phyloP scores from a whole-genome alignment of 139 green algal species.

The Picochlorum sp. region DNA sequence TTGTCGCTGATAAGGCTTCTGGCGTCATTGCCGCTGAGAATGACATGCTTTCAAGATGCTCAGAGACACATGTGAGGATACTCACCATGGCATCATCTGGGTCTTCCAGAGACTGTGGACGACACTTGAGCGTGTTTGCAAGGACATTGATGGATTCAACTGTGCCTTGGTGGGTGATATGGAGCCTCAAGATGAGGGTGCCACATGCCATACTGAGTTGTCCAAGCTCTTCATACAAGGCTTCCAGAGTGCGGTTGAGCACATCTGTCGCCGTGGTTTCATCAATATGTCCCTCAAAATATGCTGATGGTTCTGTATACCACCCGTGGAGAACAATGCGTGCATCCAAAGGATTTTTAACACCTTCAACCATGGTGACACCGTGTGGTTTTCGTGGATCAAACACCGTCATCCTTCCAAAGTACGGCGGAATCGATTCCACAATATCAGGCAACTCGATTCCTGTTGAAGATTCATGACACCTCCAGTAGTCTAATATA shows the following conservation, averaged over 20 bases:
- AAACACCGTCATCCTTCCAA: conserved; percentile 48
- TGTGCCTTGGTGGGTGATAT: conserved; percentile 15
- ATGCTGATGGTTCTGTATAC: conserved; percentile 66
- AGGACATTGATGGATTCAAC: conserved; percentile 31
- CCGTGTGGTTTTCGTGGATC: conserved; percentile 68
- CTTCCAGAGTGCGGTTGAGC: conserved; percentile 31
- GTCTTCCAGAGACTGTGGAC: conserved; percentile 24
- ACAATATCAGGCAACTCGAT: conserved; percentile 57
- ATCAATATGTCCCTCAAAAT: conserved; percentile 44
- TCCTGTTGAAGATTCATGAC: conserved; percentile 36
- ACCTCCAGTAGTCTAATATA: conserved; percentile 65
- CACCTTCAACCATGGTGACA: conserved; percentile 54
- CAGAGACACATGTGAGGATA: conserved; percentile 14
- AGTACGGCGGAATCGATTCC: conserved; percentile 44
- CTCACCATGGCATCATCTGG: conserved; percentile 10
- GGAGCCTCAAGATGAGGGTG: conserved; percentile 26
- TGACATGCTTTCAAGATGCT: conserved; percentile 11
- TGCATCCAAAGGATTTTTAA: conserved; percentile 44
- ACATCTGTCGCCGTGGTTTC: conserved; percentile 32
- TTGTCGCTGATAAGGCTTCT: neutral
- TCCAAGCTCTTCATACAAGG: conserved; percentile 37
- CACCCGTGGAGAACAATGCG: conserved; percentile 77
- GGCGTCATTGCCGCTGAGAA: neutral
- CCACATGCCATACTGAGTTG: conserved; percentile 24
- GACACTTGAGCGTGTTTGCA: conserved; percentile 42